Evolutionary conservation across 129 eudicot genomes (phyloP).

Genomic region (Oenanthe sinensis): DNA sequence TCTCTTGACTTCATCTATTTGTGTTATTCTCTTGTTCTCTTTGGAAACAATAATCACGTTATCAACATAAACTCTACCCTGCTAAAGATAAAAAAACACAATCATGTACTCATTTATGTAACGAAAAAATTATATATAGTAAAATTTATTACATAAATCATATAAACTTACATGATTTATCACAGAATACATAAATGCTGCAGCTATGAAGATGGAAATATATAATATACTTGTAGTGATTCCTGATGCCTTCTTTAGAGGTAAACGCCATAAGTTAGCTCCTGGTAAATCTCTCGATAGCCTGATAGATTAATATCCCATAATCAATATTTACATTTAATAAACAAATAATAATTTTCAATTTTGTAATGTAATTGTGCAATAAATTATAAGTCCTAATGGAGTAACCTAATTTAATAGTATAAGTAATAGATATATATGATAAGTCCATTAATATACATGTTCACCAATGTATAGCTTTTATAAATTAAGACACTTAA

Average conservation of each 20-base stretch:
- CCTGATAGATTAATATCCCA: not conserved
- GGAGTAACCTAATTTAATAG: not conserved
- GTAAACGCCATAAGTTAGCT: not conserved
- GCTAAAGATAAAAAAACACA: not conserved
- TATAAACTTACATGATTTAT: constrained; percentile 14
- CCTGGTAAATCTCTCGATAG: not conserved
- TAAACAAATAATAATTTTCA: not conserved
- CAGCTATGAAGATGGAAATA: not conserved
- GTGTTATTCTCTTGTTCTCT: not conserved
- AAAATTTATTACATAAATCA: not conserved
- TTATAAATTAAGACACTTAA: too few relatives aligned
- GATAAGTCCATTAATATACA: too few relatives aligned
- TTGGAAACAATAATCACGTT: not conserved
- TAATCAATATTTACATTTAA: not conserved
- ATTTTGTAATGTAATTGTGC: too few relatives aligned
- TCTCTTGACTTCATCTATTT: not conserved
- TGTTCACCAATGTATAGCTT: too few relatives aligned
- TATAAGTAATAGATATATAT: too few relatives aligned
- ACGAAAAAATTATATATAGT: not conserved
- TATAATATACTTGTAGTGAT: not conserved
- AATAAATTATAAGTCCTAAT: too few relatives aligned
- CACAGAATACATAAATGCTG: not conserved
- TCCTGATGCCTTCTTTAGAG: not conserved
- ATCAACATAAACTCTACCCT: constrained; percentile 11
- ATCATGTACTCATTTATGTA: not conserved